Percentiles rank a stretch among this genome's conserved stretches.
Evolutionary conservation across 1,284 basidiomycete species (phyloP).

Genomic region (Omphalotus olearius): DNA sequence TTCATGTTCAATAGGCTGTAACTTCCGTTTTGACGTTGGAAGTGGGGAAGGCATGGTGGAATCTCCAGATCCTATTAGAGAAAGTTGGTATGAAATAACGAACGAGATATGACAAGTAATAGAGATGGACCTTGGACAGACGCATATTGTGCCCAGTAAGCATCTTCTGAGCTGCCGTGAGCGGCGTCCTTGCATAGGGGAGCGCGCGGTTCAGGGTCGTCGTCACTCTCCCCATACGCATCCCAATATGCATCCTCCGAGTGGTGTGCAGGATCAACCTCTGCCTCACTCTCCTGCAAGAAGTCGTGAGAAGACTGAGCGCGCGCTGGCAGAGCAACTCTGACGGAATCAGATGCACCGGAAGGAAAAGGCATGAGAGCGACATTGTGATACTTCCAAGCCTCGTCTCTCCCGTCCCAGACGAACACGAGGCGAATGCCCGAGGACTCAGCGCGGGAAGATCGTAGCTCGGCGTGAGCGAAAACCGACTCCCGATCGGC

Average conservation of each 20-base stretch:
- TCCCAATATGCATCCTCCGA: constrained; percentile 61
- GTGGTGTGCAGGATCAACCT: constrained; percentile 17
- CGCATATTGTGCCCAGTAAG: constrained; percentile 72
- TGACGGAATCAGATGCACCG: constrained; percentile 32
- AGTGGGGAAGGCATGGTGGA: constrained; percentile 49
- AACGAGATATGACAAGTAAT: constrained; percentile 10
- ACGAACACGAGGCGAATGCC: constrained; percentile 62
- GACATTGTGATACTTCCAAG: constrained; percentile 70
- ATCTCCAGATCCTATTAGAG: constrained; percentile 40
- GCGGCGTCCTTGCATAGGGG: constrained; percentile 22
- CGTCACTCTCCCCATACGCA: constrained; percentile 41
- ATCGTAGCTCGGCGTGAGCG: constrained; percentile 57
- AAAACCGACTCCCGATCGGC: constrained; percentile 53
- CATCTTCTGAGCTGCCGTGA: constrained; percentile 46
- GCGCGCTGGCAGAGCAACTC: constrained; percentile 22
- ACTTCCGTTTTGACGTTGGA: constrained; percentile 24
- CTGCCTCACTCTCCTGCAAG: constrained; percentile 10
- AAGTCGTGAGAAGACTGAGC: constrained; percentile 20
- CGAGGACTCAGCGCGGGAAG: constrained; percentile 20
- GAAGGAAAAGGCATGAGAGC: constrained; percentile 70
- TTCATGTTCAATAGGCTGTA: neutral
- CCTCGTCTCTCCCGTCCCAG: constrained; percentile 49
- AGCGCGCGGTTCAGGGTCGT: constrained; percentile 22
- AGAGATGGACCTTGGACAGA: constrained; percentile 53
- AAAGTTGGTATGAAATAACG: neutral